A percentile compares a stretch with the other conserved stretches of the same genome.
Evolutionary conservation across 768 basidiomycete species (phyloP).

Genomic region (Tulasnella sp.): DNA sequence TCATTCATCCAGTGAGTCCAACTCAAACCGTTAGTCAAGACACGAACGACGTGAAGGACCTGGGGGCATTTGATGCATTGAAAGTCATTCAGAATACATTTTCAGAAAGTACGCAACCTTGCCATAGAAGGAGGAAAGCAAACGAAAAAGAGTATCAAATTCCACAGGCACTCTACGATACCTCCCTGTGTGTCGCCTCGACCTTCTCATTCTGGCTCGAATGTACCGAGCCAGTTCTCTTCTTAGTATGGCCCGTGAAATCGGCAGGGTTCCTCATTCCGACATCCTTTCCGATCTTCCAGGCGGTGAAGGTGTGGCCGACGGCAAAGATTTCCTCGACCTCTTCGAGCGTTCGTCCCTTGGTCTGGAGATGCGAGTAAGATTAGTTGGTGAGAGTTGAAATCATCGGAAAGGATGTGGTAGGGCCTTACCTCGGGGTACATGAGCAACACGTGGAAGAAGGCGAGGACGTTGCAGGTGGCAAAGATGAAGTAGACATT

Average conservation of each 20-base stretch:
- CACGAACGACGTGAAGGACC: too few relatives aligned
- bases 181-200: too few relatives aligned
- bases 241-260: too few relatives aligned
- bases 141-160: too few relatives aligned
- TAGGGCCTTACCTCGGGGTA: constrained; percentile 42
- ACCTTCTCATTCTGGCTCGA: too few relatives aligned
- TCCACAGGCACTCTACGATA: too few relatives aligned
- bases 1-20: constrained; percentile 36
- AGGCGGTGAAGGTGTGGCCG: constrained; percentile 58
- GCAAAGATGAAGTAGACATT: constrained; percentile 65
- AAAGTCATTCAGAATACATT: too few relatives aligned
- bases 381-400: neutral
- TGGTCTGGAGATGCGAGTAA: neutral
- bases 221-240: too few relatives aligned
- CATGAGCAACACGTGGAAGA: constrained; percentile 58
- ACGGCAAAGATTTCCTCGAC: constrained; percentile 66
- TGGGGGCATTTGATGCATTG: too few relatives aligned
- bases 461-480: constrained; percentile 55
- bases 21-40: too few relatives aligned
- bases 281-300: constrained; percentile 31
- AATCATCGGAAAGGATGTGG: constrained; percentile 38
- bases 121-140: too few relatives aligned
- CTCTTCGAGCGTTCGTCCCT: constrained; percentile 52
- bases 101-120: too few relatives aligned
- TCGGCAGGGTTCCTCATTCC: constrained; percentile 16